Percentiles rank a stretch among this genome's conserved stretches.
phyloP scores from a whole-genome alignment of 768 basidiomycete genomes.

The Termitomyces sp. region DNA sequence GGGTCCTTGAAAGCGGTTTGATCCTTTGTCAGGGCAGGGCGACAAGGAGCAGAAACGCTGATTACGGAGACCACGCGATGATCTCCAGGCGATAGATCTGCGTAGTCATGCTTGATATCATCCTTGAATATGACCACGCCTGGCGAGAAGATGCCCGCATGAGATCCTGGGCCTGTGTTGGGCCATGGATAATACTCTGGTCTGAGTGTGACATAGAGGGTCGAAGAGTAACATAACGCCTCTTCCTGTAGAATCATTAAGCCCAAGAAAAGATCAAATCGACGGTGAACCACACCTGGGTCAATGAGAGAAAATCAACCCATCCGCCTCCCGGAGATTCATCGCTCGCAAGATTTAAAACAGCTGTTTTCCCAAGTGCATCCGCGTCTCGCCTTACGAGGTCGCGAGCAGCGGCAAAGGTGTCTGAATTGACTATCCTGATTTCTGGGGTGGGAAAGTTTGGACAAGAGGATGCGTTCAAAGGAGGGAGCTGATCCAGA shows the following conservation, averaged over 20 bases:
- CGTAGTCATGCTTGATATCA: conserved; percentile 39
- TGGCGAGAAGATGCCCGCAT: conserved; percentile 39
- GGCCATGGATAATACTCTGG: conserved; percentile 42
- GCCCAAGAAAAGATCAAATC: background rate
- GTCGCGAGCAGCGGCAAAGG: conserved; percentile 31
- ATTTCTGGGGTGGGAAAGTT: conserved; percentile 16
- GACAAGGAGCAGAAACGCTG: conserved; percentile 41
- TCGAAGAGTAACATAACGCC: conserved; percentile 45
- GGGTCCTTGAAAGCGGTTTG: conserved; percentile 17
- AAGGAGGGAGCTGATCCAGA: conserved; percentile 21
- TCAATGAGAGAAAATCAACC: conserved; percentile 21
- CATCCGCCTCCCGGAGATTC: conserved; percentile 28
- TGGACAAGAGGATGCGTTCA: conserved; percentile 16
- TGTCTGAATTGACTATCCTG: conserved; percentile 30
- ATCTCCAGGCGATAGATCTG: conserved; percentile 26
- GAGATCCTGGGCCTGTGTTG: conserved; percentile 36
- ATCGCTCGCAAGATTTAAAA: conserved; percentile 39
- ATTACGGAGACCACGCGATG: conserved; percentile 38
- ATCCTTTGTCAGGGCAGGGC: conserved; percentile 25
- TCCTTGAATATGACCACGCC: conserved; percentile 45
- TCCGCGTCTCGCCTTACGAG: conserved; percentile 23
- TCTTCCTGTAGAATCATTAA: conserved; percentile 30
- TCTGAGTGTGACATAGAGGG: conserved; percentile 38
- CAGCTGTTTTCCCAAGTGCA: conserved; percentile 25
- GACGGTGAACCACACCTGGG: conserved; percentile 22